Base-by-base conservation (phyloP, 768 basidiomycete genomes). In the Calocybe indica region DNA sequence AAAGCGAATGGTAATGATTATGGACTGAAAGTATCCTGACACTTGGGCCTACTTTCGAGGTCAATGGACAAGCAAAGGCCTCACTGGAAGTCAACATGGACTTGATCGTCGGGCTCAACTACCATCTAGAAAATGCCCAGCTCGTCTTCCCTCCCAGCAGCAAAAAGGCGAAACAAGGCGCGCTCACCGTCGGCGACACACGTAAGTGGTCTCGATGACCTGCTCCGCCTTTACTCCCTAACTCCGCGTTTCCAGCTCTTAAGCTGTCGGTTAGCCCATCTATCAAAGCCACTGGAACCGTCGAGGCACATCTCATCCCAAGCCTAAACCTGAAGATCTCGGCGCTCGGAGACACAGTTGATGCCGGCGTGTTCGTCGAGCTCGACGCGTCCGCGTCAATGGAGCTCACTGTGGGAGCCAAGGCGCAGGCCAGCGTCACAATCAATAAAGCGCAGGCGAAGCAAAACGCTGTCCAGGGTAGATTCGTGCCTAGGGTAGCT, bases 221-320 rank as follows among this genome's bases (percentile, higher is more conserved):
- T 31, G 48, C 14, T 45, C 22, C 13, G 37, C 15, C 32, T 30
- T 15, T 7, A 15, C 14, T 5, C 45, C 36, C 37, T 35, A n/a
- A 33, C 3, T 5, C n/a, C 37, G 14, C 29, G 35, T 40, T 12
- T 30, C n/a, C 46, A 72, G 73, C 70, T 10, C 53, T 79, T n/a
- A 62, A 64, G 50, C 58, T 78, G 14, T 65, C 69, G 6, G 69
- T 68, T 3, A 62, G 59, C 47, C 71, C 75, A 2, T 63, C 60
- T 13, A 66, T 67, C n/a, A 61, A 61, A 6, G 66, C 71, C 9
- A 69, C 68, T 2, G 74, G 72, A 9, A 66, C 58, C 2, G 49
- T 79, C 28, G 59, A 64, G 28, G 76, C 70, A 2, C 76, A 80
- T 55, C 58, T 80, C 33, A 77, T 74, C 48, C 79, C 78, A 0